Conservation (phyloP, 176 grass and related monocot species). For the Avena insularis region DNA sequence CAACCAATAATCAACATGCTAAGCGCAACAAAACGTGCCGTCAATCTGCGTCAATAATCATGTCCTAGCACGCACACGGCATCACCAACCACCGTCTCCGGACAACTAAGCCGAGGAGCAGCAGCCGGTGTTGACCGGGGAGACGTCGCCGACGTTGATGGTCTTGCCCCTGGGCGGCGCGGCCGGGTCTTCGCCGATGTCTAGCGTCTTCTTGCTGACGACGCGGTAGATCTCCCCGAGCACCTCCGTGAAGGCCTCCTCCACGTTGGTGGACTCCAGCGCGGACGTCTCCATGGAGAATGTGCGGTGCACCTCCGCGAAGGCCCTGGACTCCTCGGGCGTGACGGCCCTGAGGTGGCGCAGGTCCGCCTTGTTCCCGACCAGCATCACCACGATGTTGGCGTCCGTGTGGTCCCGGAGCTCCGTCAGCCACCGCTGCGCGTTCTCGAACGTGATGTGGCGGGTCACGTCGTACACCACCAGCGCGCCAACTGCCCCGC, state of each 20-base stretch:
- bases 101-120: constrained; percentile 57
- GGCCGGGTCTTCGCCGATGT: constrained; percentile 64
- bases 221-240: constrained; percentile 67
- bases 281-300: constrained; percentile 78
- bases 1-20: constrained; percentile 2
- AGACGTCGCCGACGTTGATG: constrained; percentile 61
- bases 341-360: constrained; percentile 66
- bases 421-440: constrained; percentile 67
- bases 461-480: constrained; percentile 75
- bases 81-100: background rate
- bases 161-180: constrained; percentile 60
- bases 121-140: constrained; percentile 48
- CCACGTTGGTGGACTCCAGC: constrained; percentile 72
- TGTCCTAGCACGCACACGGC: background rate
- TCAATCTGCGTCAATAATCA: background rate
- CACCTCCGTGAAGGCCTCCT: constrained; percentile 73
- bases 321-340: constrained; percentile 56
- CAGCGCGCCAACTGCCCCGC: constrained; percentile 69
- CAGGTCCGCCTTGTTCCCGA: constrained; percentile 78
- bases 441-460: constrained; percentile 69
- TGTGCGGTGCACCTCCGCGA: constrained; percentile 60
- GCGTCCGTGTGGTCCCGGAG: constrained; percentile 73
- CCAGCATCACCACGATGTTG: constrained; percentile 74
- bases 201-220: constrained; percentile 61
- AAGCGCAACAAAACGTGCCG: constrained; percentile 6